Evolutionary conservation across 2,329 filamentous ascomycete species (phyloP), one percentile per base, ranked within the genome.

Genomic region (Fusarium pseudoanthophilum): DNA sequence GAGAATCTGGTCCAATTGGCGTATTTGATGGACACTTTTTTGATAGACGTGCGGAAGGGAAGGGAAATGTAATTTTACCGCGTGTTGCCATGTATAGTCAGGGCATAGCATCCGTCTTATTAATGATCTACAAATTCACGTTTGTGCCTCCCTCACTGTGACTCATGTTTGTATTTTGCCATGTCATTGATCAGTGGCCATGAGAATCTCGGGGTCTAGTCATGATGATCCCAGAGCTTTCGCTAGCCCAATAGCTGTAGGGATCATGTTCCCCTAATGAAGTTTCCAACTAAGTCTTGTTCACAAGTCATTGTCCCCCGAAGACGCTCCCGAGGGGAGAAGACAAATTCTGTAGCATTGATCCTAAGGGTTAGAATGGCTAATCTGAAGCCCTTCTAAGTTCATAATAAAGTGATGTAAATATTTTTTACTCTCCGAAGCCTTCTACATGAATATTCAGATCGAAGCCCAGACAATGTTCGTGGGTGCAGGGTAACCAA

Each of bases 61-160:
- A 79, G 78, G 75, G 80, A 77, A 79, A 78, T 76, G 83, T 84
- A 84, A 79, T 84, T 82, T 79, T 84, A 84, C 81, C 82, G 77
- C 78, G 74, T 78, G 78, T 79, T 80, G 78, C 78, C 78, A 78
- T 82, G 81, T 81, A 82, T 80, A 81, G 77, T 77, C 77, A 74
- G 72, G 71, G 58, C 75, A 76, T 70, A 74, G 66, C 71, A 76
- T 57, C 70, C 74, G 74, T 77, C 75, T 75, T 79, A 77, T 76
- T 79, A 77, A 80, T 79, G 78, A 80, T 78, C 65, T 78, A 77
- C 69, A 62, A 76, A 74, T 72, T 67, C 65, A 75, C 49, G 52
- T 71, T 48, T 67, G 55, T 66, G 63, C 56, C 40, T 66, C 26
- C 20, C 20, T 48, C 11, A 40, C 14, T 9, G 61, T 58, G 55